phyloP scores from a whole-genome alignment of 2,329 filamentous ascomycete genomes.

The Aspergillus sojae region DNA sequence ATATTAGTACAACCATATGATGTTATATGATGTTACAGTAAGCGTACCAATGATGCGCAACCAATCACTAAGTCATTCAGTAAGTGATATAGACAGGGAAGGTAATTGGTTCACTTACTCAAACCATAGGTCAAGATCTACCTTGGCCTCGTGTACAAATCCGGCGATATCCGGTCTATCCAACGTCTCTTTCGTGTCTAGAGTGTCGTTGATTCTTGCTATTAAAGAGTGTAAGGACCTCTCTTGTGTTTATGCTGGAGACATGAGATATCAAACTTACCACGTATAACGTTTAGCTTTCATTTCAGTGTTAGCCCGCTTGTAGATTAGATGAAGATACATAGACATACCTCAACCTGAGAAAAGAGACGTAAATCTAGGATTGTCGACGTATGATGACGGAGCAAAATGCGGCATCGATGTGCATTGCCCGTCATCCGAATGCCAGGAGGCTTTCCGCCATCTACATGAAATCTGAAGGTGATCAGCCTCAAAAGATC shows the following conservation, averaged over 20 bases:
- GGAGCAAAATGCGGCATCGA: conserved; percentile 50
- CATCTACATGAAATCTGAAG: conserved; percentile 45
- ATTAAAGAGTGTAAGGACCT: conserved; percentile 1
- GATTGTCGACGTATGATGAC: conserved; percentile 46
- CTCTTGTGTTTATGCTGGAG: too few relatives aligned
- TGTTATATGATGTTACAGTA: too few relatives aligned
- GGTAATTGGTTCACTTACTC: conserved; percentile 30
- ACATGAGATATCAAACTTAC: conserved; percentile 13
- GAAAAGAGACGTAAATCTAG: conserved; percentile 57
- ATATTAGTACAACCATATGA: not conserved
- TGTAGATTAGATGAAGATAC: not conserved
- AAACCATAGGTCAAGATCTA: conserved; percentile 55
- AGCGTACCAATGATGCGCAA: conserved; percentile 37
- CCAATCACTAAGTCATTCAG: conserved; percentile 35
- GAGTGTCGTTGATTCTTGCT: conserved; percentile 42
- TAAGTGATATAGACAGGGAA: not conserved
- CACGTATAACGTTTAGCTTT: conserved; percentile 48
- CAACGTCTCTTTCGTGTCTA: conserved; percentile 29
- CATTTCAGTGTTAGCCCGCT: conserved; percentile 10
- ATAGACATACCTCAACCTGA: conserved; percentile 48
- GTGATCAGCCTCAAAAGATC: not conserved
- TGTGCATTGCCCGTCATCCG: conserved; percentile 41
- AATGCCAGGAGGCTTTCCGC: conserved; percentile 50
- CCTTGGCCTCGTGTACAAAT: conserved; percentile 48
- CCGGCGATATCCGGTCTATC: conserved; percentile 42